Evolutionary conservation across 2,329 filamentous ascomycete species (phyloP).

Genomic region (Reticulascus tulasneorum): DNA sequence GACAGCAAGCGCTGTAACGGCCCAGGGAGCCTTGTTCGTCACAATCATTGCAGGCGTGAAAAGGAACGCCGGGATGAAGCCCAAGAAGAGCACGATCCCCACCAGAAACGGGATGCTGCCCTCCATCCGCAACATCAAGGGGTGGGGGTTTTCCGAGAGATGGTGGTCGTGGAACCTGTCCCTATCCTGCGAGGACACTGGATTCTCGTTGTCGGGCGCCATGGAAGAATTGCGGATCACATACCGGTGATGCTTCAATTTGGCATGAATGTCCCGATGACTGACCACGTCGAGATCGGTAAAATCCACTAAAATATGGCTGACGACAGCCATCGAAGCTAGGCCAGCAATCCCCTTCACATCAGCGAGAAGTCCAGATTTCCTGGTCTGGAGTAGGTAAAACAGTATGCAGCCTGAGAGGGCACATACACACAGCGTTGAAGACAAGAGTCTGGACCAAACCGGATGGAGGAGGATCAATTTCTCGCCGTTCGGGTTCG

Average conservation of each 20-base stretch:
- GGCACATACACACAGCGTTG: slow-evolving; percentile 53
- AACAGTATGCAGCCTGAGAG: slow-evolving; percentile 54
- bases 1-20: slow-evolving; percentile 62
- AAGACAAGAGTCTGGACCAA: slow-evolving; percentile 60
- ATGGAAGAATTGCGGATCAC: slow-evolving; percentile 67
- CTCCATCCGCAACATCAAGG: slow-evolving; percentile 60
- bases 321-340: slow-evolving; percentile 70
- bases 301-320: slow-evolving; percentile 71
- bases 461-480: slow-evolving; percentile 50
- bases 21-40: slow-evolving; percentile 60
- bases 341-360: slow-evolving; percentile 71
- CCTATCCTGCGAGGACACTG: slow-evolving; percentile 33
- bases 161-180: slow-evolving; percentile 47
- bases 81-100: slow-evolving; percentile 52
- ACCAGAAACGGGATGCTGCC: slow-evolving; percentile 59
- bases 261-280: slow-evolving; percentile 63
- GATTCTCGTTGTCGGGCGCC: slow-evolving; percentile 56
- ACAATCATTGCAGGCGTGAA: slow-evolving; percentile 53
- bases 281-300: slow-evolving; percentile 65
- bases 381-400: slow-evolving; percentile 56
- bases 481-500: slow-evolving; percentile 42
- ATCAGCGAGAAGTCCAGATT: slow-evolving; percentile 63
- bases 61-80: slow-evolving; percentile 57
- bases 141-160: slow-evolving; percentile 60
- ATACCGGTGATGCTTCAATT: slow-evolving; percentile 63